Base-by-base conservation (phyloP, 345 rosid genomes). In the Eucalyptus marginata region DNA sequence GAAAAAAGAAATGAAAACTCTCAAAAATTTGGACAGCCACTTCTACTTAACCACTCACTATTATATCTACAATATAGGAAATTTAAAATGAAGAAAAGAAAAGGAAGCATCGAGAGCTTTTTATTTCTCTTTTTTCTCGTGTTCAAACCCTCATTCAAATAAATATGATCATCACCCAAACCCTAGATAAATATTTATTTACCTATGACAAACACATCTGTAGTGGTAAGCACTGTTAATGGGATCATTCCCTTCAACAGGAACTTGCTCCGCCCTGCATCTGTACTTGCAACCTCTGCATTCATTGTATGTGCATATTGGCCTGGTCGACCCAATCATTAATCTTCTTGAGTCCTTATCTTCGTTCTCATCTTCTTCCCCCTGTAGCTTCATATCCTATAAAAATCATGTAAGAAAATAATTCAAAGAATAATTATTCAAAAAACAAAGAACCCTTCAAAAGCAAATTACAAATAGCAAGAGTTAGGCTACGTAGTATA, bases 241-340 rank as follows among this genome's bases (percentile, higher is more conserved):
- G 49, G 99, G 98, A 93, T 97, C 98, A 88, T 97, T 96, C 84
- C 99, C 99, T 93, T 97, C 99, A 2, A 97, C 98, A 1, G 98
- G 99, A 79, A 97, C 99, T 94, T 97, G 99, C 88, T 97, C 98
- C 20, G 99, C 99, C 90, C 96, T 95, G 91, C 99, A 97, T 91
- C 92, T 96, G 95, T 94, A 94, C 92, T 93, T 96, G 95, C 99
- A 97, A 33, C 98, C 99, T 93, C 98, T 95, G 88, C 99, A 97
- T 89, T 96, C 99, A 79, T 97, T 97, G 86, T 94, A 97, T 56
- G 97, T 97, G 92, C 99, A 97, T 40, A 93, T 97, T 18, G 99
- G 99, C 36, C 97, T 96, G 10, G 98, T 96, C 33, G 99, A 97
- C 71, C 99, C 99, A 83, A 97, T 97, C 98, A 97, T 93, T 64